Conservation (phyloP, 2,329 filamentous ascomycete species). For the Cadophora gregata region DNA sequence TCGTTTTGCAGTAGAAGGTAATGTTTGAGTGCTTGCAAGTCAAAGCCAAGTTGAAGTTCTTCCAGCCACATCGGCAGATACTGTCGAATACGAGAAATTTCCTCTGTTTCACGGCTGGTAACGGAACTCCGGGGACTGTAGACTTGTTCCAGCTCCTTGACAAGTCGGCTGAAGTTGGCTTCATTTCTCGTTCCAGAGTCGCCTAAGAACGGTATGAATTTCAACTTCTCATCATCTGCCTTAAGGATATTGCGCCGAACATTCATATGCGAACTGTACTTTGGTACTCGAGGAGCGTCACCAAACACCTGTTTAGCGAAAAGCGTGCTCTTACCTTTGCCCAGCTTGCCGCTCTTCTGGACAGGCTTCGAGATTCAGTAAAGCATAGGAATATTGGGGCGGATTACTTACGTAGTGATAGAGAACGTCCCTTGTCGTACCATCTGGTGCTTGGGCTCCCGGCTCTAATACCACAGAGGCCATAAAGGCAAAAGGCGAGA, state of each 20-base stretch:
- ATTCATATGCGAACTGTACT: constrained; percentile 36
- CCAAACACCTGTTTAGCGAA: constrained; percentile 23
- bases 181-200: constrained; percentile 22
- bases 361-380: constrained; percentile 27
- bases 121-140: constrained; percentile 24
- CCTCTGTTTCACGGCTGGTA: constrained; percentile 32
- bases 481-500: constrained; percentile 36
- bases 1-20: constrained; percentile 30
- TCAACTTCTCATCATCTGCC: constrained; percentile 39
- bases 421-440: constrained; percentile 13
- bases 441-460: constrained; percentile 18
- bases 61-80: constrained; percentile 34
- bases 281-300: constrained; percentile 35
- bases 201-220: constrained; percentile 38
- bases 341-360: constrained; percentile 25
- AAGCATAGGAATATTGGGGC: neutral
- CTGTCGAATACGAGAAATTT: constrained; percentile 24
- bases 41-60: constrained; percentile 26
- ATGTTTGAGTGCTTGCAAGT: constrained; percentile 30
- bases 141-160: constrained; percentile 34
- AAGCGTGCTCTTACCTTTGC: constrained; percentile 25
- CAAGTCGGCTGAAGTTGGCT: constrained; percentile 23
- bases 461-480: constrained; percentile 19
- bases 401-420: constrained; percentile 27
- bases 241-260: constrained; percentile 38